Evolutionary conservation across 805 yeast genomes (phyloP), one percentile per base, ranked within the genome.

Genomic region (Candida fluviatilis): DNA sequence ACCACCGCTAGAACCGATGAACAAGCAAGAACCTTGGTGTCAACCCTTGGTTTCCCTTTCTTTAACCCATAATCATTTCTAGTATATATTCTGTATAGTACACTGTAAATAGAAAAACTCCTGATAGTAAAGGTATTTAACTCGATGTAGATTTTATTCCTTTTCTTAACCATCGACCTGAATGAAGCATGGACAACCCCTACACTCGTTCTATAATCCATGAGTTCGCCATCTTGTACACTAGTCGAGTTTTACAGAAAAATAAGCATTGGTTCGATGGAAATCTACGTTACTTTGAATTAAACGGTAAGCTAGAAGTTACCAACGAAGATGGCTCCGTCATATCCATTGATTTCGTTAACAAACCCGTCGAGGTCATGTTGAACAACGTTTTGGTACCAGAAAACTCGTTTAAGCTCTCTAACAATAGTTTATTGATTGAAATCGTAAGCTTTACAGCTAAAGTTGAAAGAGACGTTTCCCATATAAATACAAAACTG

Each of bases 1-100:
- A 91, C 98, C 15, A 68, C 86, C 25, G 96, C 98, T 5, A 88
- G 89, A 64, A 80, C 88, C 15, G 97, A 90, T 57, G 78, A 80
- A 23, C 93, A 87, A 54, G 97, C 98, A 7, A 80, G 95, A 60
- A 79, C 85, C 14, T 69, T 91, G 50, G 65, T 91, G 44, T 84
- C 95, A 57, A 84, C 87, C 2, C 72, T 79, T 49, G 96, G 95
- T 5, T 60, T 90, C 37, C 95, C 96, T 38, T 86, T 90, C 68
- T 54, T 51, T 46, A 54, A 57, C 33, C 54, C 52, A 7, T 26
- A 13, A 12, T 26, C 15, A 13, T 26, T 21, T 10, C 5, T 6
- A 7, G 13, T 26, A 26, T 26, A 26, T 26, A 26, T 26, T 26
- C 29, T 26, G 29, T 26, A 26, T 26, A 26, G 29, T 26, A 26